Evolutionary conservation across 768 basidiomycete genomes (phyloP).

Genomic region (Baorangia bicolor): DNA sequence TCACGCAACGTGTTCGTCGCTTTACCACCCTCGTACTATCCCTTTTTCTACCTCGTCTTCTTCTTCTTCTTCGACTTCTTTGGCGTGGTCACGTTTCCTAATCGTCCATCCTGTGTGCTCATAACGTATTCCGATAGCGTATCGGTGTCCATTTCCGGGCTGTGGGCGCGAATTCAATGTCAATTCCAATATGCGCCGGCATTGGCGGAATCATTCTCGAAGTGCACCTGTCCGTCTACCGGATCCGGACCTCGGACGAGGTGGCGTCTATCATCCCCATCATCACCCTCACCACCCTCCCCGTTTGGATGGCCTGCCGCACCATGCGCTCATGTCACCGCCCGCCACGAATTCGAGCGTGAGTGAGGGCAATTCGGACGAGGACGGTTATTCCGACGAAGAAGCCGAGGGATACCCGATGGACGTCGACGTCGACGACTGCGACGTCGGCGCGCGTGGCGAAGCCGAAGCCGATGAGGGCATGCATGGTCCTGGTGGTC

Average conservation of each 20-base stretch:
- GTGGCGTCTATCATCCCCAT: conserved; percentile 17
- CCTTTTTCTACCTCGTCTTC: conserved; percentile 5
- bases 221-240: conserved; percentile 24
- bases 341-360: conserved; percentile 31
- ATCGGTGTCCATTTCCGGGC: conserved; percentile 69
- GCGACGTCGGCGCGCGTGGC: background rate
- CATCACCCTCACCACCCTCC: conserved; percentile 9
- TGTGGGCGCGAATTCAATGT: conserved; percentile 81
- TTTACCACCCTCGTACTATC: conserved; percentile 11
- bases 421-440: conserved; percentile 24
- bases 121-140: conserved; percentile 45
- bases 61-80: background rate
- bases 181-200: conserved; percentile 82
- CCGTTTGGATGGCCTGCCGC: conserved; percentile 9
- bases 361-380: conserved; percentile 30
- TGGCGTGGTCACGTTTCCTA: background rate
- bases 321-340: conserved; percentile 26
- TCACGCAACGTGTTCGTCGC: conserved; percentile 24
- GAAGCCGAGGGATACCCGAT: conserved; percentile 22
- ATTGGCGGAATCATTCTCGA: conserved; percentile 64
- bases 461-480: conserved; percentile 9
- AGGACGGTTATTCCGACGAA: conserved; percentile 28
- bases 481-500: conserved; percentile 5
- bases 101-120: conserved; percentile 1
- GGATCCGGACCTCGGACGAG: conserved; percentile 17